Percentiles rank a stretch among this genome's conserved stretches.
These are phyloP conservation scores for Hypoxylon sp. DNA, from an alignment of 2,329 filamentous ascomycete species.

Conservation along the genomic window DNA sequence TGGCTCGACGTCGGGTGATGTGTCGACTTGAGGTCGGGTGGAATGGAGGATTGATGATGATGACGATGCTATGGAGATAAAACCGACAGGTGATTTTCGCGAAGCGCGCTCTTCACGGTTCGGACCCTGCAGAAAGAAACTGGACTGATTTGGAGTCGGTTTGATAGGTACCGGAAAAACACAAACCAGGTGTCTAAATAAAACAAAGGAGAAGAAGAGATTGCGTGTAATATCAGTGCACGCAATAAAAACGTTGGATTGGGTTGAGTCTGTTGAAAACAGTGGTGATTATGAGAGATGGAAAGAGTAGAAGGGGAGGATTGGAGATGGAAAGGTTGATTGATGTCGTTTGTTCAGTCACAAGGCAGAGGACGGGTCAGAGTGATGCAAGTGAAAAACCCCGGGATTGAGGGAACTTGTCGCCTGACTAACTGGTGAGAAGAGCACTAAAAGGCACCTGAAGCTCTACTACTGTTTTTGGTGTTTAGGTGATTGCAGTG, in stretches of 20 bases:
- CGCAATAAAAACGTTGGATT: conserved; percentile 25
- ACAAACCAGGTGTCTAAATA: conserved; percentile 48
- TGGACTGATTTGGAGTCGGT: conserved; percentile 33
- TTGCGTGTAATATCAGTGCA: conserved; percentile 31
- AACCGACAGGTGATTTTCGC: conserved; percentile 41
- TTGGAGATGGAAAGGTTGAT: conserved; percentile 26
- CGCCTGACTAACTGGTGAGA: conserved; percentile 32
- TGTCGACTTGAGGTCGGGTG: conserved; percentile 31
- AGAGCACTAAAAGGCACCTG: conserved; percentile 18
- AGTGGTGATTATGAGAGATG: conserved; percentile 36
- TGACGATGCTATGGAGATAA: conserved; percentile 34
- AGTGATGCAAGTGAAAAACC: conserved; percentile 44
- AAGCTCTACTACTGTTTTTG: conserved; percentile 8
- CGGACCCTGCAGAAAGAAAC: conserved; percentile 44
- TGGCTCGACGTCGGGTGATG: conserved; percentile 42
- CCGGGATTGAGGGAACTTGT: conserved; percentile 19
- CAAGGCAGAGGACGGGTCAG: conserved; percentile 36
- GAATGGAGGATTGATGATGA: conserved; percentile 26
- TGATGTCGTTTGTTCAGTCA: conserved; percentile 42
- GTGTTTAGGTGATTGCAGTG: conserved; percentile 20
- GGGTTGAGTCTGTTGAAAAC: conserved; percentile 17
- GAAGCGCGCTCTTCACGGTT: conserved; percentile 45
- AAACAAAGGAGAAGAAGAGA: conserved; percentile 39
- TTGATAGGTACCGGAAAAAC: conserved; percentile 31
- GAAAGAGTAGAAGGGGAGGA: conserved; percentile 36